Conservation (phyloP, 768 basidiomycete species). For the Melanogaster broomeanus region DNA sequence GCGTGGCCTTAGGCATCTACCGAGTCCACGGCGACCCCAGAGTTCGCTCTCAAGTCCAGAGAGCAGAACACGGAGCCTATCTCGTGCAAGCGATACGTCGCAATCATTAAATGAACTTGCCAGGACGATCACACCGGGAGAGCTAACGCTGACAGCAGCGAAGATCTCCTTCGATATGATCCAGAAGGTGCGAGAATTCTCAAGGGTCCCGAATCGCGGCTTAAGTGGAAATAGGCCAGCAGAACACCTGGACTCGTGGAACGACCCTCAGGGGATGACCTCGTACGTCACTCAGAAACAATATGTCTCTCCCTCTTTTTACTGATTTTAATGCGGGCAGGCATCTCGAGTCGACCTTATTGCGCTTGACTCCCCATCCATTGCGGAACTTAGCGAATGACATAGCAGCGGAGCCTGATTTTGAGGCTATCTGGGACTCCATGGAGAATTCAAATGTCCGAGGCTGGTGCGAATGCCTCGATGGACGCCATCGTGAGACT, state of each 20-base stretch:
- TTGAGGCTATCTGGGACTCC: conserved; percentile 59
- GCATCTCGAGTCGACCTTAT: conserved; percentile 58
- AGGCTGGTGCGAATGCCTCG: conserved; percentile 69
- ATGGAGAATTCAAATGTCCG: conserved; percentile 47
- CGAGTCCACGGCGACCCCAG: conserved; percentile 32
- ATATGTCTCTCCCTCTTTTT: neutral
- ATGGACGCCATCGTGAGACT: conserved; percentile 54
- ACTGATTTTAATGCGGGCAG: conserved; percentile 29
- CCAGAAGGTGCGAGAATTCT: conserved; percentile 18
- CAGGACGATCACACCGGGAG: conserved; percentile 32
- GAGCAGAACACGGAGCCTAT: conserved; percentile 34
- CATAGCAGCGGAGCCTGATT: conserved; percentile 36
- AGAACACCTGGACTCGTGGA: neutral
- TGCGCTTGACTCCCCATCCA: conserved; percentile 71
- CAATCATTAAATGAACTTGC: conserved; percentile 26
- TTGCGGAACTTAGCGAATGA: conserved; percentile 43
- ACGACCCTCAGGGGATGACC: conserved; percentile 12
- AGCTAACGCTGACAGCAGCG: conserved; percentile 28
- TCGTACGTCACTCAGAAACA: conserved; percentile 16
- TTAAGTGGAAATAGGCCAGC: conserved; percentile 14
- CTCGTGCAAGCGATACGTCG: conserved; percentile 21
- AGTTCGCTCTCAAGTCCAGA: conserved; percentile 40
- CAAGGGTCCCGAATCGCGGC: neutral
- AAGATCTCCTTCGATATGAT: conserved; percentile 11
- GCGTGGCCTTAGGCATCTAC: conserved; percentile 41